Conservation (phyloP, 225 moss, liverwort and hornwort genomes). For the Ulota crispa region DNA sequence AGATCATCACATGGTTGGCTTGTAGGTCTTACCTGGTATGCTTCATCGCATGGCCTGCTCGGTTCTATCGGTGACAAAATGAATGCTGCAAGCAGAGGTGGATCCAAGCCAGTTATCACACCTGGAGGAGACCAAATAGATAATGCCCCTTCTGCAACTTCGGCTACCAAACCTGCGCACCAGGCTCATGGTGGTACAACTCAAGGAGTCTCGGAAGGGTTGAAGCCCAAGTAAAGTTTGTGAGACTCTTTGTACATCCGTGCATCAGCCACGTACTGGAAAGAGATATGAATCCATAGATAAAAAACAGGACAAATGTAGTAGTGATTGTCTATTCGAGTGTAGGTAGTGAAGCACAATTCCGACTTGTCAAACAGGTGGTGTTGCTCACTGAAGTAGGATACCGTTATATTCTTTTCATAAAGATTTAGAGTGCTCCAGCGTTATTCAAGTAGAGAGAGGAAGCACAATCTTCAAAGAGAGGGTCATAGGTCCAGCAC, state of each 20-base stretch:
- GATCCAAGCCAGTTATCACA: conserved; percentile 24
- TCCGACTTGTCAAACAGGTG: neutral
- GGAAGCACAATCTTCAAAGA: neutral
- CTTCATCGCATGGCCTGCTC: conserved; percentile 42
- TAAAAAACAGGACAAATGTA: neutral
- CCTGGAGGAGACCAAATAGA: conserved; percentile 14
- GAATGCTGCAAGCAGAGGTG: conserved; percentile 34
- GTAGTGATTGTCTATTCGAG: neutral
- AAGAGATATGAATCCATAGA: neutral
- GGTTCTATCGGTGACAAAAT: conserved; percentile 22
- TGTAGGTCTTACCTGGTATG: conserved; percentile 50
- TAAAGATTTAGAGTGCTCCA: neutral
- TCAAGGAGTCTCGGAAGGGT: conserved; percentile 30
- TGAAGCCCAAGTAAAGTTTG: conserved; percentile 24
- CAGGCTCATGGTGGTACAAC: conserved; percentile 33
- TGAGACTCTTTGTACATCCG: neutral
- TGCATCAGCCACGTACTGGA: neutral
- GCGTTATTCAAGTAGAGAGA: neutral
- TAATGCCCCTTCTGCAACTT: conserved; percentile 29
- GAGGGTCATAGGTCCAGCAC: neutral
- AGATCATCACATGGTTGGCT: neutral
- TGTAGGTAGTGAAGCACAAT: neutral
- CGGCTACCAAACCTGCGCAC: conserved; percentile 27
- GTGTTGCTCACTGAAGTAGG: neutral
- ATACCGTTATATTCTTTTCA: neutral